These are phyloP conservation scores for Talaromyces sp. DNA, from an alignment of 2,329 filamentous ascomycete species.

Conservation along the genomic window DNA sequence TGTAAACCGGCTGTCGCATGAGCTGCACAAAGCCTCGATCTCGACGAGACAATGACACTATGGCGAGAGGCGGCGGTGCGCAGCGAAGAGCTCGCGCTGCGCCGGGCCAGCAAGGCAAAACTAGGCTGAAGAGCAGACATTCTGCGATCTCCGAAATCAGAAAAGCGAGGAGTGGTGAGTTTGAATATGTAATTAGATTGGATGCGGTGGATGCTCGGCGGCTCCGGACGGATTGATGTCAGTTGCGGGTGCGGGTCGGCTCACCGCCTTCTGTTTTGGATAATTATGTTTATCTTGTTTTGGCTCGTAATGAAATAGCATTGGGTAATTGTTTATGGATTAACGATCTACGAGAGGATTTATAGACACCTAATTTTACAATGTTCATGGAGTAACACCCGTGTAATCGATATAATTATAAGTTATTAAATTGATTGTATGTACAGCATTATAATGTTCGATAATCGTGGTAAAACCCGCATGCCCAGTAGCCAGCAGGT, in stretches of 20 bases:
- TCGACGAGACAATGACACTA: background rate
- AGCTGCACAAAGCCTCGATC: background rate
- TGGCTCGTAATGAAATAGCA: too few species aligned
- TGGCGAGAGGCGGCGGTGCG: background rate
- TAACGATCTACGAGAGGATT: background rate
- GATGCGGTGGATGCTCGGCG: background rate
- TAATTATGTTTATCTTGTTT: background rate
- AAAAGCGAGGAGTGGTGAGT: background rate
- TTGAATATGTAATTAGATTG: background rate
- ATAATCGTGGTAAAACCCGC: background rate
- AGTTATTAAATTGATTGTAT: background rate
- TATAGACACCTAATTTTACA: background rate
- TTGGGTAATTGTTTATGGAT: too few species aligned
- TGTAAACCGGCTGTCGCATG: background rate
- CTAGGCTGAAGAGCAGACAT: constrained; percentile 1
- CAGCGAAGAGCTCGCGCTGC: background rate
- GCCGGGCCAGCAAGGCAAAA: constrained; percentile 4
- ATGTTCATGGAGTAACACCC: background rate
- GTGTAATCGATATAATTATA: background rate
- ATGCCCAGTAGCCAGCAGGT: background rate
- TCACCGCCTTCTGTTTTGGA: background rate
- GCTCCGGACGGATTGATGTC: background rate
- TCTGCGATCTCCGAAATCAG: background rate
- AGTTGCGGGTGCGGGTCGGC: background rate
- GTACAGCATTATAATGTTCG: background rate